phyloP scores from a whole-genome alignment of 2,329 filamentous ascomycete genomes.

The Tolypocladium ophioglossoides region DNA sequence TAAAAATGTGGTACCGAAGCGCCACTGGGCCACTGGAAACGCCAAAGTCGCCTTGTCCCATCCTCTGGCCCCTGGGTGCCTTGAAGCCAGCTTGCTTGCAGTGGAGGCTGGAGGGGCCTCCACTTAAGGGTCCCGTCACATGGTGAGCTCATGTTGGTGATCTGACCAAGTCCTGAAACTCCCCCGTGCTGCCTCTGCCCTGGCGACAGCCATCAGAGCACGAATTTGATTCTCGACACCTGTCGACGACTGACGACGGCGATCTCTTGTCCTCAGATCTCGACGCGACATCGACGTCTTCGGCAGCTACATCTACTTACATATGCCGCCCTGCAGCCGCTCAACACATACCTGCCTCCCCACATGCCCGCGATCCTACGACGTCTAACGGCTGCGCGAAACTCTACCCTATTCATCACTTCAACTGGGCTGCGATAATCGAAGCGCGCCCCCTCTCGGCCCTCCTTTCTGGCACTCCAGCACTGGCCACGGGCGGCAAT shows the following conservation, averaged over 20 bases:
- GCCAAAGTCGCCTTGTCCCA: background rate
- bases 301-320: background rate
- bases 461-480: background rate
- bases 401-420: background rate
- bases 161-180: constrained; percentile 5
- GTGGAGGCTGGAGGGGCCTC: background rate
- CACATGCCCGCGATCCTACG: background rate
- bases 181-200: constrained; percentile 5
- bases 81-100: background rate
- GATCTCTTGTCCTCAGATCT: background rate
- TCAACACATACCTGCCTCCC: background rate
- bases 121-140: background rate
- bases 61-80: background rate
- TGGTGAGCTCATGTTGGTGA: background rate
- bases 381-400: background rate
- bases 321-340: background rate
- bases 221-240: background rate
- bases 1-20: background rate
- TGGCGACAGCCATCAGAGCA: constrained; percentile 7
- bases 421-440: background rate
- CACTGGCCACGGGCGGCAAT: constrained; percentile 4
- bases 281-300: background rate
- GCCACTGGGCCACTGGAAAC: background rate
- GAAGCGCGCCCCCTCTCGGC: background rate
- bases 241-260: background rate